Conservation (phyloP, 495 filamentous ascomycete species). For the Articulospora tetracladia region DNA sequence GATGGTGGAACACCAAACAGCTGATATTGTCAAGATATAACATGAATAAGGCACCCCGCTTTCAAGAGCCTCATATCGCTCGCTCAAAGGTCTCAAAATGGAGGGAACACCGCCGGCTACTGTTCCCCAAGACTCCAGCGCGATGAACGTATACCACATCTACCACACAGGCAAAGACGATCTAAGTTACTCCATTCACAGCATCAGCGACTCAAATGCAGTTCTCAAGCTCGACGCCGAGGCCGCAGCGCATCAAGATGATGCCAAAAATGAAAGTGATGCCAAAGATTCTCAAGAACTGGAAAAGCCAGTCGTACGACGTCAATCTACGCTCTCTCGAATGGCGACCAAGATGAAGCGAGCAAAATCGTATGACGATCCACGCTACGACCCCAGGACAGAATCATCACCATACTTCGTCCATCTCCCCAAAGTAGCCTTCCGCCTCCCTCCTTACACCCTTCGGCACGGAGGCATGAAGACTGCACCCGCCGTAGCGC, state of each 20-base stretch:
- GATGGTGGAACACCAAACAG: too few species aligned
- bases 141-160: constrained; percentile 1
- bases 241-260: too few species aligned
- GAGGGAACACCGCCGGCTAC: neutral
- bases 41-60: neutral
- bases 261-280: neutral
- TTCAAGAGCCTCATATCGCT: too few species aligned
- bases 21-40: too few species aligned
- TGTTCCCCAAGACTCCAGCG: neutral
- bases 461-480: constrained; percentile 6
- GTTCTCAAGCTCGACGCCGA: neutral
- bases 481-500: neutral
- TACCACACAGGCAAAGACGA: constrained; percentile 5
- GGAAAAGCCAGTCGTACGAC: neutral
- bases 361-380: constrained; percentile 1
- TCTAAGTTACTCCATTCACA: constrained; percentile 2
- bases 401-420: constrained; percentile 8
- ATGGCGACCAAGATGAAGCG: neutral
- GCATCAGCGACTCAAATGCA: constrained; percentile 3
- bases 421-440: constrained; percentile 4
- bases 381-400: constrained; percentile 2
- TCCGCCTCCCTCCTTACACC: constrained; percentile 1
- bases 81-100: too few species aligned
- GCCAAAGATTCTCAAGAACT: neutral
- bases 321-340: neutral